Evolutionary conservation across 2,329 filamentous ascomycete genomes (phyloP).

Genomic region (Epichloe hybrida): DNA sequence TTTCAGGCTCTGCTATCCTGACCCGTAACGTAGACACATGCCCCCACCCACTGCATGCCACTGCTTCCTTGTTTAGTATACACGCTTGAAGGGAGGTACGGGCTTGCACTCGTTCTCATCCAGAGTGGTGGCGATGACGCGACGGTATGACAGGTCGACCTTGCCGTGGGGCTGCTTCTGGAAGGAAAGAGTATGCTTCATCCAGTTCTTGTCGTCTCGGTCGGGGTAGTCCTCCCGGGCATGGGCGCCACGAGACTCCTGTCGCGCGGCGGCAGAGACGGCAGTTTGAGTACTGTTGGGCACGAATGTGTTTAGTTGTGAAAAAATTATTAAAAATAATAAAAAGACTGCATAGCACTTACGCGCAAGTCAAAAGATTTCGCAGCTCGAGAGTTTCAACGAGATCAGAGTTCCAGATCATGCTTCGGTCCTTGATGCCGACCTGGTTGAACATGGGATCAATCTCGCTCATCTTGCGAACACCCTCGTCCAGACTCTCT

Average conservation of each 20-base stretch:
- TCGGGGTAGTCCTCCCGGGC: conserved; percentile 95
- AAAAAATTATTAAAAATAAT: not conserved
- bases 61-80: conserved; percentile 48
- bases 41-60: not conserved
- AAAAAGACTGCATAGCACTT: conserved; percentile 29
- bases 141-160: conserved; percentile 75
- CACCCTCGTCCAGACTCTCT: conserved; percentile 86
- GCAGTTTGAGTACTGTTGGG: conserved; percentile 68
- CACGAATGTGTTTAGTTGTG: not conserved
- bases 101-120: conserved; percentile 94
- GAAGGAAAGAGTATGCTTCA: conserved; percentile 97
- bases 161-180: conserved; percentile 85
- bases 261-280: conserved; percentile 76
- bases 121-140: conserved; percentile 68
- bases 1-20: not conserved
- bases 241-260: conserved; percentile 94
- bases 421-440: conserved; percentile 94
- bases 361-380: conserved; percentile 94
- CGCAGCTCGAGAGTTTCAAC: conserved; percentile 92
- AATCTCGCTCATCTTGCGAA: conserved; percentile 72
- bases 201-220: conserved; percentile 91
- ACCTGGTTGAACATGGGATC: conserved; percentile 70
- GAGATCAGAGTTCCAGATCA: conserved; percentile 99
- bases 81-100: conserved; percentile 92
- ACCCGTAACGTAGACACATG: not conserved